Evolutionary conservation across 192 early-diverging fungal species (phyloP).

Genomic region (Entomortierella chlamydospora): DNA sequence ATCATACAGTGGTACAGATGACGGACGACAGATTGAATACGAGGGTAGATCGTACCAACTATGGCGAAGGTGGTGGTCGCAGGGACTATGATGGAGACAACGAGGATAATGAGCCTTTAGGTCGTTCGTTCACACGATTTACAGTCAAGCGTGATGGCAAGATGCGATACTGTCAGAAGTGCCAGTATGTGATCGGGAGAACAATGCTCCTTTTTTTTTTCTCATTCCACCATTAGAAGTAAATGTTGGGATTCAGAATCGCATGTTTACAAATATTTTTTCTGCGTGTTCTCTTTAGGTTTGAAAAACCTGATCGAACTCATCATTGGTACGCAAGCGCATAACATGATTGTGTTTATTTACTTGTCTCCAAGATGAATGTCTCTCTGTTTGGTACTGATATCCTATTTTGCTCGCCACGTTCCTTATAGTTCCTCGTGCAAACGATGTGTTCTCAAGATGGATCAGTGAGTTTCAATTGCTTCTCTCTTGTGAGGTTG

Average conservation of each 20-base stretch:
- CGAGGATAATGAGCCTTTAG: constrained; percentile 25
- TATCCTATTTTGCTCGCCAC: too few relatives aligned
- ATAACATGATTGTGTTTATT: neutral
- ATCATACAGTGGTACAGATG: constrained; percentile 16
- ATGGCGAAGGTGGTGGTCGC: constrained; percentile 5
- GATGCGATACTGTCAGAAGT: constrained; percentile 60
- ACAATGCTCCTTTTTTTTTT: neutral
- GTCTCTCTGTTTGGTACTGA: too few relatives aligned
- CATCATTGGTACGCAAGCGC: constrained; percentile 46
- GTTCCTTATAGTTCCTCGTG: constrained; percentile 18
- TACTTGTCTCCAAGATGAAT: too few relatives aligned
- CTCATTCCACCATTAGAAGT: too few relatives aligned
- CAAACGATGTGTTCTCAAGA: constrained; percentile 57
- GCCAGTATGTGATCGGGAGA: constrained; percentile 22
- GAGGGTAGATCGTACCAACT: neutral
- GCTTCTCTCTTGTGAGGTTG: too few relatives aligned
- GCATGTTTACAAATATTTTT: neutral
- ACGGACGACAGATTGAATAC: constrained; percentile 12
- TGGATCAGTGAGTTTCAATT: constrained; percentile 55
- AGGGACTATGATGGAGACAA: constrained; percentile 17
- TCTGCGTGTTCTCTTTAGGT: constrained; percentile 1
- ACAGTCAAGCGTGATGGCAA: constrained; percentile 58
- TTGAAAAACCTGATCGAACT: constrained; percentile 57
- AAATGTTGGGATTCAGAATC: neutral
- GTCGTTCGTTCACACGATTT: constrained; percentile 25